These are phyloP conservation scores for Thalassia testudinum DNA, from an alignment of 116 monocot species.

Conservation along the genomic window DNA sequence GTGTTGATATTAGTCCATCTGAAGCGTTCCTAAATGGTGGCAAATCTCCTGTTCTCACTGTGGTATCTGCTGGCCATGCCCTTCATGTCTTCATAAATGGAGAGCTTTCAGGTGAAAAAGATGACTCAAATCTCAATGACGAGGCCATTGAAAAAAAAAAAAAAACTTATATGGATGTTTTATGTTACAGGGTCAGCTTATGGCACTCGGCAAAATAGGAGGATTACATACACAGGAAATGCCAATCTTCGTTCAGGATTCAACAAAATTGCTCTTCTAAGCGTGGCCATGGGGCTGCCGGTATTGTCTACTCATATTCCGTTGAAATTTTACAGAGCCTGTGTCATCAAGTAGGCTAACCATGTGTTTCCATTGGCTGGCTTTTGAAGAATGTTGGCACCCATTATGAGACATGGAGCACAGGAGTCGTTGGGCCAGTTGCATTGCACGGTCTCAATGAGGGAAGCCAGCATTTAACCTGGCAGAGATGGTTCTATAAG, in stretches of 20 bases:
- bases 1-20: constrained; percentile 66
- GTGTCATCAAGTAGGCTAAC: background rate
- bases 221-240: constrained; percentile 38
- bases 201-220: constrained; percentile 67
- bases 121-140: no score
- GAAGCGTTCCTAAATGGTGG: constrained; percentile 70
- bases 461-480: constrained; percentile 75
- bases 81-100: constrained; percentile 93
- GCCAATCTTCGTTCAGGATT: constrained; percentile 79
- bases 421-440: constrained; percentile 87
- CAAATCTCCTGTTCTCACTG: constrained; percentile 40
- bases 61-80: constrained; percentile 92
- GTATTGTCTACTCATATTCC: constrained; percentile 14
- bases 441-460: constrained; percentile 67
- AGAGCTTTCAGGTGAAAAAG: constrained; percentile 58
- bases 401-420: constrained; percentile 91
- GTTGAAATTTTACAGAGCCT: background rate
- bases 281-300: constrained; percentile 89
- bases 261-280: constrained; percentile 79
- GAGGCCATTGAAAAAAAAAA: no score
- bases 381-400: constrained; percentile 57
- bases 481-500: constrained; percentile 96
- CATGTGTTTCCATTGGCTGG: no score
- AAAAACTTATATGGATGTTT: no score
- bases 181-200: constrained; percentile 58